Base-by-base conservation (phyloP, 495 filamentous ascomycete species). In the Penicillium paxilli region DNA sequence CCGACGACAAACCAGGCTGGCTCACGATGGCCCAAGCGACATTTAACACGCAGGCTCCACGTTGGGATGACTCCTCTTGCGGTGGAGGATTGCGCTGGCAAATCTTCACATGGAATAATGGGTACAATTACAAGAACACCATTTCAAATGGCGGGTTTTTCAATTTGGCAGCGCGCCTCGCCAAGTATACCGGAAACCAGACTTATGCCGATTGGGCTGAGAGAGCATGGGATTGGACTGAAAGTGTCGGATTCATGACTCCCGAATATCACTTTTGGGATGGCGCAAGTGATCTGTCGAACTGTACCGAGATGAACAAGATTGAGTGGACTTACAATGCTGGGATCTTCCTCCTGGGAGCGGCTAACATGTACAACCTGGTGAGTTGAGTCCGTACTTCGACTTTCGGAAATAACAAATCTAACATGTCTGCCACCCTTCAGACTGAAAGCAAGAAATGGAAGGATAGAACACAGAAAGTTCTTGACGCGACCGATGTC, bases 61-160 rank as follows among this genome's bases (percentile, higher is more conserved):
- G 90, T 10, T 97, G 91, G 91, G 84, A 95, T 66, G 73, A 68
- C 0, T 72, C 73, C 3, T 76, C 73, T 12, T 94, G 90, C 55
- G 75, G 72, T 26, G 90, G 90, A 30, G 90, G 90, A 5, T 65
- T 96, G 42, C 69, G 81, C 16, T 96, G 92, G 92, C 91, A 96
- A 71, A 92, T 96, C 52, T 90, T 87, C 66, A 80, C 82, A 1
- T 87, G 80, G 51, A 92, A 94, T 57, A 83, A 80, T 45, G 91
- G 92, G 1, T 94, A 88, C 52, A 79, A 85, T 47, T 92, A 93
- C 75, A 88, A 92, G 70, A 92, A 90, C 66, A 77, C 89, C 19
- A 89, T 88, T 52, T 87, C 87, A 3, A 94, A 91, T 46, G 90
- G 86, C 4, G 83, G 85, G 51, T 90, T 93, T 71, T 89, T 94